Evolutionary conservation across 2,329 filamentous ascomycete species (phyloP).

Genomic region (Trichoderma hamatum): DNA sequence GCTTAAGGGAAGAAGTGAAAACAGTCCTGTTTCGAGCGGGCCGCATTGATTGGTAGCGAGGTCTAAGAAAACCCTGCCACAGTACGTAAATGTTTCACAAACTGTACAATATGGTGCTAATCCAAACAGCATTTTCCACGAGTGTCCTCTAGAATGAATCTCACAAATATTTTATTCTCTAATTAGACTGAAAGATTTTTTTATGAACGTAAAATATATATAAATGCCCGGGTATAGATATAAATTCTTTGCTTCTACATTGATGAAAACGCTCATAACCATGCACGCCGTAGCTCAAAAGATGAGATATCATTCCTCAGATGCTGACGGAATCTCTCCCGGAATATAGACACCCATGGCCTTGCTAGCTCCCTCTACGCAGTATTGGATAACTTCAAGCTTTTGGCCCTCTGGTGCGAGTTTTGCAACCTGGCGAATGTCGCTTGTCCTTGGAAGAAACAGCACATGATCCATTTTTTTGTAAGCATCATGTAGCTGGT

Average conservation of each 20-base stretch:
- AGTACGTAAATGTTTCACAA: not conserved
- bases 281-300: not conserved
- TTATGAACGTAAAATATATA: not conserved
- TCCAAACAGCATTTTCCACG: not conserved
- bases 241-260: not conserved
- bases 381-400: conserved; percentile 84
- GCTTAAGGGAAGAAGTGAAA: not conserved
- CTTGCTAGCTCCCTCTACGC: conserved; percentile 87
- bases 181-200: not conserved
- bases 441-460: conserved; percentile 83
- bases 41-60: conserved; percentile 7
- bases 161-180: not conserved
- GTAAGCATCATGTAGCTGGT: conserved; percentile 65
- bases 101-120: not conserved
- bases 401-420: conserved; percentile 56
- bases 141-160: not conserved
- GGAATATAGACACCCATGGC: conserved; percentile 68
- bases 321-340: not conserved
- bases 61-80: conserved; percentile 20
- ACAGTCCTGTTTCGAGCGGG: not conserved
- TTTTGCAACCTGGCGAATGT: conserved; percentile 75
- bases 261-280: not conserved
- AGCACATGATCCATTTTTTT: conserved; percentile 65
- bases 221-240: conserved; percentile 4
- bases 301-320: not conserved